These are phyloP conservation scores for Silene vulgaris DNA, from an alignment of 179 eudicot genomes.

Conservation along the genomic window DNA sequence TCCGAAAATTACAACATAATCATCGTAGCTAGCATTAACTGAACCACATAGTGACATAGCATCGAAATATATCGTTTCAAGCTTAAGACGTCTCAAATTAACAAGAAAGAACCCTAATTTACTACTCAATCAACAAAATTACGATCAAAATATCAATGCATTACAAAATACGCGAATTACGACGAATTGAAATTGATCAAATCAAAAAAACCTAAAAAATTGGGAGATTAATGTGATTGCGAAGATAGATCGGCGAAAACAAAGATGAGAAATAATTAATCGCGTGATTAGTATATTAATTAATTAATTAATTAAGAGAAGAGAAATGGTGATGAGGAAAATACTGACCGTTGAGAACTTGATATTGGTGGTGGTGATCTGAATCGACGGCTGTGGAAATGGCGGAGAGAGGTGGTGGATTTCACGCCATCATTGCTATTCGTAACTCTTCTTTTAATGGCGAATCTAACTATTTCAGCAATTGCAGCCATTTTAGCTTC, in stretches of 20 bases:
- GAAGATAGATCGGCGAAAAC: neutral
- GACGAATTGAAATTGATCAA: neutral
- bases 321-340: neutral
- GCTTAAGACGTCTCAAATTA: neutral
- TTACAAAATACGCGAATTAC: neutral
- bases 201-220: neutral
- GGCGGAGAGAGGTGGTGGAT: no score
- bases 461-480: neutral
- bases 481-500: no score
- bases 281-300: no score
- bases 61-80: neutral
- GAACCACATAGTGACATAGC: neutral
- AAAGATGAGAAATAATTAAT: neutral
- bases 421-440: no score
- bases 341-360: conserved; percentile 10
- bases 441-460: neutral
- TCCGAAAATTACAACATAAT: neutral
- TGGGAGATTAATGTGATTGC: neutral
- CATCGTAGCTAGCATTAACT: neutral
- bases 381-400: no score
- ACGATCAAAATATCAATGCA: conserved; percentile 5
- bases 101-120: conserved; percentile 8
- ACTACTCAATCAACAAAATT: neutral
- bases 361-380: no score
- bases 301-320: neutral